These are phyloP conservation scores for Pezicula neosporulosa DNA, from an alignment of 2,329 filamentous ascomycete genomes.

Conservation along the genomic window DNA sequence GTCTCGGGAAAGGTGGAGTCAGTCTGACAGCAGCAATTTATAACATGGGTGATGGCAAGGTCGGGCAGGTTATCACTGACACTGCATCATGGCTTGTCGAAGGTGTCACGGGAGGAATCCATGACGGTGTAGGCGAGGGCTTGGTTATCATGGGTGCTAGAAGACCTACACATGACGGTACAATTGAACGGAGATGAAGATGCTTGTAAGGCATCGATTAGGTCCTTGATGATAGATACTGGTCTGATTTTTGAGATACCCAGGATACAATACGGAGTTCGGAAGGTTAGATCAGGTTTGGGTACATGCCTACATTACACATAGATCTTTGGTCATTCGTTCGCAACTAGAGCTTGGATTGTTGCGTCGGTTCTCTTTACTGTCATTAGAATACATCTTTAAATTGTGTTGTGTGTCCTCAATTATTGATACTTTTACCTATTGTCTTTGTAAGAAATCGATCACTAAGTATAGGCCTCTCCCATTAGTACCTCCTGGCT, in stretches of 20 bases:
- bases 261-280: conserved; percentile 3
- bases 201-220: not conserved
- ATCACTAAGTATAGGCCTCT: too few species aligned
- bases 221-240: conserved; percentile 2
- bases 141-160: conserved; percentile 39
- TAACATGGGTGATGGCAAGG: conserved; percentile 59
- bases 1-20: conserved; percentile 47
- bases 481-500: too few species aligned
- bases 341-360: too few species aligned
- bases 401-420: too few species aligned
- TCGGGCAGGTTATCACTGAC: conserved; percentile 56
- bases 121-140: conserved; percentile 58
- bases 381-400: not conserved
- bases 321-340: too few species aligned
- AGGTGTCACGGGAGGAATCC: conserved; percentile 62
- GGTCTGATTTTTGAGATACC: conserved; percentile 6
- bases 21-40: conserved; percentile 51
- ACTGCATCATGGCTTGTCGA: conserved; percentile 58
- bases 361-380: not conserved
- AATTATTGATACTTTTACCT: too few species aligned
- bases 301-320: not conserved
- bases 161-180: conserved; percentile 1
- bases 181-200: conserved; percentile 4
- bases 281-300: not conserved
- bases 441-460: too few species aligned